Conservation (phyloP, 768 basidiomycete genomes). For the Rhizopogon roseolus region DNA sequence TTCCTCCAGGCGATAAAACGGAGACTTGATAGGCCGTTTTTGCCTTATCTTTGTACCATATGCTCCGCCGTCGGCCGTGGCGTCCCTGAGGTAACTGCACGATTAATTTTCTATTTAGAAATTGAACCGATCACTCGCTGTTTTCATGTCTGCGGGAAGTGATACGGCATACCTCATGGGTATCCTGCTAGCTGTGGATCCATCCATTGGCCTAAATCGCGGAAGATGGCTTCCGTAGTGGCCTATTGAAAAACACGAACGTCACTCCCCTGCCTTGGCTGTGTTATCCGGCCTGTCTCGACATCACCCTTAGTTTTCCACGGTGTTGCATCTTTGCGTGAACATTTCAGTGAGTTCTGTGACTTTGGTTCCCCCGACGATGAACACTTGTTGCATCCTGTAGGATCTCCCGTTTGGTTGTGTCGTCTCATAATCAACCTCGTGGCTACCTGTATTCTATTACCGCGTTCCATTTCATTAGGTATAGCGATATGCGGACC, state of each 20-base stretch:
- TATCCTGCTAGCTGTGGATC: neutral
- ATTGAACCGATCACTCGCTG: neutral
- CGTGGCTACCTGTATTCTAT: neutral
- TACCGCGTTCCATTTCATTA: neutral
- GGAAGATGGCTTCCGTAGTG: slow-evolving; percentile 1
- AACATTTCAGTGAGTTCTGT: neutral
- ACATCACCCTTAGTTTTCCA: neutral
- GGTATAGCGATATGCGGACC: neutral
- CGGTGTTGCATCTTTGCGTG: neutral
- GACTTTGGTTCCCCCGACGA: neutral
- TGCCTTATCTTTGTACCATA: neutral
- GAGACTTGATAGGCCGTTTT: neutral
- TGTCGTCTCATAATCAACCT: neutral
- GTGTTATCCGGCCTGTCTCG: neutral
- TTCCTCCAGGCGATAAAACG: neutral
- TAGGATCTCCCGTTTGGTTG: neutral
- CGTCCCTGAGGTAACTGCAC: neutral
- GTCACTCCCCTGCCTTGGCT: neutral
- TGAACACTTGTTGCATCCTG: neutral
- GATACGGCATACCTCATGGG: neutral
- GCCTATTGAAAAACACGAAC: neutral
- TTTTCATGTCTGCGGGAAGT: neutral
- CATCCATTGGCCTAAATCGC: neutral
- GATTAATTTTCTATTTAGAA: neutral
- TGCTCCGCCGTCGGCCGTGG: neutral